These are phyloP conservation scores for Nitzschia sp. DNA, from an alignment of 108 stramenopile genomes.

Conservation along the genomic window DNA sequence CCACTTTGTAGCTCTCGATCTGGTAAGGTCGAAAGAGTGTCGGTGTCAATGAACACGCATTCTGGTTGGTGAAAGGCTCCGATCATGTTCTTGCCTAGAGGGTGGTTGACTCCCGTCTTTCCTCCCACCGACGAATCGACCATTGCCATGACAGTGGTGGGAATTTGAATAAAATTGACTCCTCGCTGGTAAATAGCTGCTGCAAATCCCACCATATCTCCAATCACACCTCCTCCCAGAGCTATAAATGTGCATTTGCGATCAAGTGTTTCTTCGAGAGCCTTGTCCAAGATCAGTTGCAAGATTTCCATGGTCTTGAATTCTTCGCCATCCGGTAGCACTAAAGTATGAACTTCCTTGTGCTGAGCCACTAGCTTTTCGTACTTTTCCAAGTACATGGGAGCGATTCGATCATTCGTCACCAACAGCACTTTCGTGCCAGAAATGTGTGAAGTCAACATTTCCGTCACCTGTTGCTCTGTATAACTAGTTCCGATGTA, in stretches of 20 bases:
- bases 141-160: slow-evolving; percentile 99
- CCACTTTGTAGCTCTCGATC: slow-evolving; percentile 94
- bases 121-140: slow-evolving; percentile 97
- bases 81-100: slow-evolving; percentile 98
- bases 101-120: slow-evolving; percentile 98
- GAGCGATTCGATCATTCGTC: slow-evolving; percentile 82
- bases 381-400: slow-evolving; percentile 76
- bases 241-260: slow-evolving; percentile 93
- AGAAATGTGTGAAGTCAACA: slow-evolving; percentile 55
- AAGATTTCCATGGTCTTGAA: slow-evolving; percentile 72
- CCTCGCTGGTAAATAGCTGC: slow-evolving; percentile 97
- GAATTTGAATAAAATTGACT: slow-evolving; percentile 94
- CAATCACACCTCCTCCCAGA: slow-evolving; percentile 97
- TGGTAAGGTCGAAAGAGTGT: slow-evolving; percentile 84
- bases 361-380: slow-evolving; percentile 36
- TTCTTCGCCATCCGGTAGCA: slow-evolving; percentile 87
- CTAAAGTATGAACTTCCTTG: slow-evolving; percentile 64
- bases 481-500: slow-evolving; percentile 80
- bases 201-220: slow-evolving; percentile 99
- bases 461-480: slow-evolving; percentile 49
- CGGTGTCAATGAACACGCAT: slow-evolving; percentile 91
- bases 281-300: slow-evolving; percentile 70
- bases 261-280: slow-evolving; percentile 74
- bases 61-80: slow-evolving; percentile 98
- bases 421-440: slow-evolving; percentile 69